Evolutionary conservation across 2,329 filamentous ascomycete genomes (phyloP).

Genomic region (Tolypocladium ovalisporum): DNA sequence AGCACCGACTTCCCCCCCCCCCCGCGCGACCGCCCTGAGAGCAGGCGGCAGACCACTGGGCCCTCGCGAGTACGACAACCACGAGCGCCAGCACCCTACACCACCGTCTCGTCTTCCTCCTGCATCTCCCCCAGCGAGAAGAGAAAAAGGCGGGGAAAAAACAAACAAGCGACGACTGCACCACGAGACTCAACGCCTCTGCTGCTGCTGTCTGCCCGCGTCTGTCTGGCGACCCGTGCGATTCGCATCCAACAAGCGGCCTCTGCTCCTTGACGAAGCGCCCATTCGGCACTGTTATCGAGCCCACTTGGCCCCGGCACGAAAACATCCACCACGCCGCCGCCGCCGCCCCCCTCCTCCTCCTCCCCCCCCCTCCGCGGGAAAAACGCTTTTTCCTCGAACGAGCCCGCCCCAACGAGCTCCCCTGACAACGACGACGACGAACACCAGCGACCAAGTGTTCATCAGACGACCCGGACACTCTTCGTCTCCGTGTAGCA

Average conservation of each 20-base stretch:
- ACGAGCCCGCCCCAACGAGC: slow-evolving; percentile 2
- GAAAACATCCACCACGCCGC: slow-evolving; percentile 1
- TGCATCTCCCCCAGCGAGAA: neutral
- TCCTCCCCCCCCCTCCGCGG: slow-evolving; percentile 3
- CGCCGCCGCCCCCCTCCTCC: slow-evolving; percentile 3
- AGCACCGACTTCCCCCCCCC: neutral
- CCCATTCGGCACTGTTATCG: slow-evolving; percentile 1
- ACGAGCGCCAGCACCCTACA: neutral
- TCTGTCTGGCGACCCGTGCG: neutral
- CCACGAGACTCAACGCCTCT: neutral
- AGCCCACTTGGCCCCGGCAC: slow-evolving; percentile 4
- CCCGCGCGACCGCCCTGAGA: neutral
- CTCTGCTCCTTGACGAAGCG: neutral
- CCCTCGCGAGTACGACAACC: neutral
- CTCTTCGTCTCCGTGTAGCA: neutral
- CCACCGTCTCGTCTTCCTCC: slow-evolving; percentile 1
- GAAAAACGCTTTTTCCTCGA: slow-evolving; percentile 5
- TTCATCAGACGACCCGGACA: slow-evolving; percentile 2
- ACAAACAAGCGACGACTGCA: neutral
- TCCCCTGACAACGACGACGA: neutral
- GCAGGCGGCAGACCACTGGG: neutral
- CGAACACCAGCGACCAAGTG: slow-evolving; percentile 6
- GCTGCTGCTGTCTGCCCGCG: neutral
- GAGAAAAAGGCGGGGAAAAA: neutral
- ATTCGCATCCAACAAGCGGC: neutral